phyloP scores from a whole-genome alignment of 164 flowering plant species.

The Magnolia kwangsiensis region DNA sequence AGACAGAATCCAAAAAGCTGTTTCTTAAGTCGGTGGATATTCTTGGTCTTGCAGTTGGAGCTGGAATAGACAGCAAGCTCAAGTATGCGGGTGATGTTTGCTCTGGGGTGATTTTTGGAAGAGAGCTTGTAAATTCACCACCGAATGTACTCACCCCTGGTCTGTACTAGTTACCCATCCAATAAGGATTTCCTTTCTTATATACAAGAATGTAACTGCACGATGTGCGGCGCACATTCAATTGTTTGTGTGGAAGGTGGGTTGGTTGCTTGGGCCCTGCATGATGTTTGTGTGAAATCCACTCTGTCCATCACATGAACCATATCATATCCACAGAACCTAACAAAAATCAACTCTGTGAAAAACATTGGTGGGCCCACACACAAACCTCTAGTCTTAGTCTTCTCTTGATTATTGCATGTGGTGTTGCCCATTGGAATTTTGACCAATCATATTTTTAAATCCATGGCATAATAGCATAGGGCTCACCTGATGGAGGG shows the following conservation, averaged over 20 bases:
- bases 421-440: no score
- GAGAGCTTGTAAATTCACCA: slow-evolving; percentile 91
- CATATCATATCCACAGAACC: no score
- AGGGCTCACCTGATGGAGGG: no score
- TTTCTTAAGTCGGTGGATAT: slow-evolving; percentile 71
- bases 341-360: no score
- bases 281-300: no score
- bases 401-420: no score
- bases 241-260: not conserved
- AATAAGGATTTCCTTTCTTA: not conserved
- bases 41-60: slow-evolving; percentile 83
- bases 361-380: no score
- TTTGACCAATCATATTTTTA: no score
- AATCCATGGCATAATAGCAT: no score
- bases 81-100: slow-evolving; percentile 70
- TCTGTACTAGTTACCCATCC: slow-evolving; percentile 20
- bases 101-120: slow-evolving; percentile 74
- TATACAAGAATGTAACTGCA: not conserved
- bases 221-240: not conserved
- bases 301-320: no score
- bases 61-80: slow-evolving; percentile 75
- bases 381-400: no score
- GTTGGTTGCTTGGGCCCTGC: no score
- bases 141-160: slow-evolving; percentile 98
- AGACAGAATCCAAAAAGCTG: slow-evolving; percentile 72